Conservation (phyloP, 176 grass and related monocot genomes). For the Pharus latifolius region DNA sequence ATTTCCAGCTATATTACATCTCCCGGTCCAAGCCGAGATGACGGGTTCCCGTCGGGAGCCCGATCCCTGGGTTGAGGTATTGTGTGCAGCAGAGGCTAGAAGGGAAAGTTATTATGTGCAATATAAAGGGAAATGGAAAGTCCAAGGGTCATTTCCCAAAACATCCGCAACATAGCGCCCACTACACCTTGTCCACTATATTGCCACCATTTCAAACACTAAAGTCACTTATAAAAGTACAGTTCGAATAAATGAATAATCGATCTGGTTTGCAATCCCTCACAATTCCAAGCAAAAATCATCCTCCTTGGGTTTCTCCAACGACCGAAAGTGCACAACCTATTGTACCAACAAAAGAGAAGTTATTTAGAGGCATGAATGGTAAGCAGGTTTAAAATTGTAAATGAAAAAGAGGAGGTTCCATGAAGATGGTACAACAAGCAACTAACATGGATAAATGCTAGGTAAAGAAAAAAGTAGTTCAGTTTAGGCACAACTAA, state of each 20-base stretch:
- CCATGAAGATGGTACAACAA: not conserved
- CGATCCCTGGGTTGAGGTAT: no score
- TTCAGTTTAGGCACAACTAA: not conserved
- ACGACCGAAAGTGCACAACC: slow-evolving; percentile 83
- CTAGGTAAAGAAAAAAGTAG: not conserved
- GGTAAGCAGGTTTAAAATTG: not conserved
- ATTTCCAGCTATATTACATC: no score
- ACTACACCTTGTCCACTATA: no score
- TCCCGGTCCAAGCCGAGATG: no score
- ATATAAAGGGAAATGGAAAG: no score
- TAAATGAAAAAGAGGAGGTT: not conserved
- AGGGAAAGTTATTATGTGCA: no score
- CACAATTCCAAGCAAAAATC: slow-evolving; percentile 92
- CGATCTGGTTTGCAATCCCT: slow-evolving; percentile 14
- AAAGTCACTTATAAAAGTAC: not conserved
- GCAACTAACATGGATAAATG: no score
- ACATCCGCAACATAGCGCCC: no score
- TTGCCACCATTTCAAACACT: no score
- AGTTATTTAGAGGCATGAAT: not conserved
- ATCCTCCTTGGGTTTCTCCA: slow-evolving; percentile 95
- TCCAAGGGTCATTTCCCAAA: no score
- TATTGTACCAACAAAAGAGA: slow-evolving; percentile 21
- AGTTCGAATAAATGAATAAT: not conserved
- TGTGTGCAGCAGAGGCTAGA: no score
- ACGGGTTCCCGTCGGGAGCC: no score